A percentile compares a stretch with the other conserved stretches of the same genome.
Conservation (phyloP, 2,329 filamentous ascomycete species). For the Pyrenophora teres region DNA sequence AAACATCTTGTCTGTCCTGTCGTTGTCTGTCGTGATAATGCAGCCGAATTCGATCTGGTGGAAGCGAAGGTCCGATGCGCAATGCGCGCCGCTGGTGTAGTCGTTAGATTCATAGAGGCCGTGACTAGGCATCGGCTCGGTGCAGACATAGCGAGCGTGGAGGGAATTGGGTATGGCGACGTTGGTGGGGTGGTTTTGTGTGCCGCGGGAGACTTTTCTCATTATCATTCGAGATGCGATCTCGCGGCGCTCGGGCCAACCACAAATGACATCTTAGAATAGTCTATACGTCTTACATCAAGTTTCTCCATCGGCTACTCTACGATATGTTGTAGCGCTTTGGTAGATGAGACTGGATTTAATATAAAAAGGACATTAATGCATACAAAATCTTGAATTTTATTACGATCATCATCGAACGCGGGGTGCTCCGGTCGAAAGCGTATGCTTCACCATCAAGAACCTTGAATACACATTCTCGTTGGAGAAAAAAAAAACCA, state of each 20-base stretch:
- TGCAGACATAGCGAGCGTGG: constrained; percentile 33
- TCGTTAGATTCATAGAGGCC: constrained; percentile 21
- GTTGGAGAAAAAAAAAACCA: too few species aligned
- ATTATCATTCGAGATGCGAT: constrained; percentile 12
- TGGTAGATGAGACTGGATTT: too few species aligned
- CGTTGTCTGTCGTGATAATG: constrained; percentile 15
- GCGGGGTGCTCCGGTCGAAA: too few species aligned
- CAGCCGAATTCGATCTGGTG: constrained; percentile 18
- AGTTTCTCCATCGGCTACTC: background rate
- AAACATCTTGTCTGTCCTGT: constrained; percentile 18
- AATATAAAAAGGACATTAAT: too few species aligned
- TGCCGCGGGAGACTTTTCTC: constrained; percentile 19
- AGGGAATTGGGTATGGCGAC: background rate
- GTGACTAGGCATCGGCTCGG: constrained; percentile 32
- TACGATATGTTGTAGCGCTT: too few species aligned
- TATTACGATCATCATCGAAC: too few species aligned
- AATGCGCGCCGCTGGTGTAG: constrained; percentile 16
- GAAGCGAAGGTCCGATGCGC: constrained; percentile 35
- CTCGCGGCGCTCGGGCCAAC: constrained; percentile 11
- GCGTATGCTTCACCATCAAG: too few species aligned
- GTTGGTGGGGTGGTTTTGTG: constrained; percentile 8
- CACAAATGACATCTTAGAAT: constrained; percentile 13
- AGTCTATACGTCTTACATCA: background rate
- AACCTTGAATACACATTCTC: too few species aligned
- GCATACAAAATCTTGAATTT: too few species aligned